Base-by-base conservation (phyloP, 176 grass and related monocot species). In the Aegilops sharonensis region DNA sequence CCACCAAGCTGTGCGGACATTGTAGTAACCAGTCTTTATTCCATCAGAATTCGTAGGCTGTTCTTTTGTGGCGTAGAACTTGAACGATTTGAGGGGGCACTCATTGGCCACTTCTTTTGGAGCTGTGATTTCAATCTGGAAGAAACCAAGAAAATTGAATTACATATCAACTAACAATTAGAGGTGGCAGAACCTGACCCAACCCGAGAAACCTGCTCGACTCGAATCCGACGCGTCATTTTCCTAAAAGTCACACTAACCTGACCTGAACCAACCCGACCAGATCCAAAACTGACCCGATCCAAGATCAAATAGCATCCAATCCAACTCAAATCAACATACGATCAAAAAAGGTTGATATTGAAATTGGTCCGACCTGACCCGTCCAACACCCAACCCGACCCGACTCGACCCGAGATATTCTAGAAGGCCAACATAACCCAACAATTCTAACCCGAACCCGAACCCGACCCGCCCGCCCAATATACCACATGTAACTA, bases 81-180 rank as follows among this genome's bases (percentile, higher is more conserved):
- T 87, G 63, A 93, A 93, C 11, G 88, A 90, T 63, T 88, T 93
- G 23, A 93, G 78, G n/a, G 91, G 91, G 71, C 91, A 93, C 68
- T 87, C 30, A 27, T 27, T 27, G 27, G 27, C 27, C 27, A 27
- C 27, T 27, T 27, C 27, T 27, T 27, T 27, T 27, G 27, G 27
- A 27, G 27, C 27, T 27, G 27, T 27, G 27, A 27, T 27, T 27
- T 27, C 27, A 27, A 27, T 77, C 91, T 90, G 64, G 50, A 72
- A 64, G 52, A 74, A 85, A 64, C 56, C 48, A 85, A 70, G 75
- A 78, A 72, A 79, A 67, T 42, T 39, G 36, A 81, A 75, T 14
- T 70, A 20, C 21, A 81, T 79, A 59, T 29, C 47, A 80, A 43
- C 78, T 80, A 79, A 34, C 59, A 64, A 80, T 30, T 80, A 80